phyloP scores from a whole-genome alignment of 331 rosid species.

The Ulmus americana region DNA sequence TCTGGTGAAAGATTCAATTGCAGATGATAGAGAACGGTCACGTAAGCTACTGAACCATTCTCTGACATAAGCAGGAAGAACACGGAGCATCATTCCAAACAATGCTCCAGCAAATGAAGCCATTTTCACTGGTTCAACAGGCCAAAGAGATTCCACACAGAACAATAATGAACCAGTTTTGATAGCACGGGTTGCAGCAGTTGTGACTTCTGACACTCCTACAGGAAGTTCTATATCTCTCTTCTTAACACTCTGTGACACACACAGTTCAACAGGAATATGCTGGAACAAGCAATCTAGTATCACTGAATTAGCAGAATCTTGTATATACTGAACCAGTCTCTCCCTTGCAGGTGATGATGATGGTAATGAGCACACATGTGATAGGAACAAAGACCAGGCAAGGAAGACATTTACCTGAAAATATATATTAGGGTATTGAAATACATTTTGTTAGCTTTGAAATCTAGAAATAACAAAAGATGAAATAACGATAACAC shows the following conservation, averaged over 20 bases:
- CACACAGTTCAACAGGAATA: conserved; percentile 56
- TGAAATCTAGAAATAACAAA: conserved; percentile 1
- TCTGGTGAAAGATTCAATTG: conserved; percentile 78
- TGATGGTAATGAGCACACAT: conserved; percentile 65
- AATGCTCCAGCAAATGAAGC: conserved; percentile 73
- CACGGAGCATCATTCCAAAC: conserved; percentile 75
- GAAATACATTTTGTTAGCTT: not conserved
- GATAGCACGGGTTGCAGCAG: conserved; percentile 65
- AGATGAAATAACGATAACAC: conserved; percentile 15
- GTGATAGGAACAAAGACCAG: conserved; percentile 84
- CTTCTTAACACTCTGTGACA: conserved; percentile 55
- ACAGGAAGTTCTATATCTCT: conserved; percentile 55
- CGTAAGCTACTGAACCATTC: conserved; percentile 80
- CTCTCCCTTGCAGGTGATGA: conserved; percentile 78
- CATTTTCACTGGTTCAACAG: conserved; percentile 57
- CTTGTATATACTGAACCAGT: conserved; percentile 77
- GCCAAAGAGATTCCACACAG: conserved; percentile 74
- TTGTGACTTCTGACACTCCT: conserved; percentile 55
- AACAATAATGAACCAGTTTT: conserved; percentile 57
- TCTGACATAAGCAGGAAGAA: conserved; percentile 96
- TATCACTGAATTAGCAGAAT: conserved; percentile 57
- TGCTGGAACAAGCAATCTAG: conserved; percentile 91
- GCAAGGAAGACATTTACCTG: conserved; percentile 79
- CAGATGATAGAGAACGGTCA: conserved; percentile 60
- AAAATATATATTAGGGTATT: conserved; percentile 11